Percentiles rank a stretch among this genome's conserved stretches.
Conservation (phyloP, 306 rosid genomes). For the Casuarina equisetifolia region DNA sequence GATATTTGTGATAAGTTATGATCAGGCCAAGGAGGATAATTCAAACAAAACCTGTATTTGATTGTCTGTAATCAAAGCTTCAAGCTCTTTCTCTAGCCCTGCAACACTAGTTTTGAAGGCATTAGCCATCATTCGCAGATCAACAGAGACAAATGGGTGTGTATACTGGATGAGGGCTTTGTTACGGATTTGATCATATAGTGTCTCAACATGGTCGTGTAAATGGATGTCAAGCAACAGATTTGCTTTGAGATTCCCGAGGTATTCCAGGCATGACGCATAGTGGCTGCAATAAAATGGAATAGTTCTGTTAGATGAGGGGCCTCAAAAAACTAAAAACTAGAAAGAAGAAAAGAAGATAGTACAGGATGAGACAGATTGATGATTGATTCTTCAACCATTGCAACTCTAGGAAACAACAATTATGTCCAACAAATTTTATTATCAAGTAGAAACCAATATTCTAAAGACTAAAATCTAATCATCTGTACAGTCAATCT, state of each 20-base stretch:
- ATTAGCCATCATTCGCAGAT: constrained; percentile 85
- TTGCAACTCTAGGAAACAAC: not conserved
- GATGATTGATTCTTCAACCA: not conserved
- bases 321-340: not conserved
- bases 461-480: not conserved
- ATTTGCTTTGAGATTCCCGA: constrained; percentile 88
- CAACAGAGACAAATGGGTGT: constrained; percentile 93
- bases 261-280: constrained; percentile 96
- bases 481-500: not conserved
- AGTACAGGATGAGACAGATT: not conserved
- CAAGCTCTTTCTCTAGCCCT: constrained; percentile 95
- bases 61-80: constrained; percentile 88
- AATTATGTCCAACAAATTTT: not conserved
- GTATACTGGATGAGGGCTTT: constrained; percentile 96
- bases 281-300: constrained; percentile 66
- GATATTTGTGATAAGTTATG: constrained; percentile 4
- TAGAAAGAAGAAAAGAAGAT: constrained; percentile 4
- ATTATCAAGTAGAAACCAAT: not conserved
- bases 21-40: constrained; percentile 7
- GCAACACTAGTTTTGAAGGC: constrained; percentile 92
- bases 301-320: constrained; percentile 6
- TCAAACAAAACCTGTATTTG: constrained; percentile 80
- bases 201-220: constrained; percentile 91
- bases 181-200: constrained; percentile 92
- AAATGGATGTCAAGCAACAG: constrained; percentile 83